Base-by-base conservation (phyloP, 108 stramenopile species). In the Pseudonitzschia pungens region DNA sequence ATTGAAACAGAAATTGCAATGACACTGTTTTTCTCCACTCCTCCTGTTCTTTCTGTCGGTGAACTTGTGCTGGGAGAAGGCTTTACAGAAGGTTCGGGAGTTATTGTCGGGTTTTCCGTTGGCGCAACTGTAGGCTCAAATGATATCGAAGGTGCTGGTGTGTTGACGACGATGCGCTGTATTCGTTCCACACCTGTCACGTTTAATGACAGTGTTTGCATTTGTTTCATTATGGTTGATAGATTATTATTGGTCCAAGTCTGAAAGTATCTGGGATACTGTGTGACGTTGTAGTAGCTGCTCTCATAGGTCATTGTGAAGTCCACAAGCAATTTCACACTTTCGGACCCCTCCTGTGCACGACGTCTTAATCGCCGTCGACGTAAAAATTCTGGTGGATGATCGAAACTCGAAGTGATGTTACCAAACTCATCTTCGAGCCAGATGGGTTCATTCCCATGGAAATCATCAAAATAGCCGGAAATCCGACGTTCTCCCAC, bases 301-400 rank as follows among this genome's bases (percentile, higher is more conserved):
- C 81, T 83, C 40, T 62, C 24, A 65, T 81, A 92, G 0, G 26
- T 53, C 77, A 92, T 85, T 43, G 45, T 84, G 60, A 52, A 86
- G 29, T 70, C 73, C 14, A 85, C 53, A 65, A 27, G 29, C 15
- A 67, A 3, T 21, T 9, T 52, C 2, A 32, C 16, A 64, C 45
- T 20, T 60, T 53, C 40, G 33, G 20, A 21, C 26, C 10, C 54
- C 9, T 11, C 54, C 10, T 55, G 22, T 26, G 9, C 54, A 10
- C 21, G 26, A 2, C 54, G 54, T 26, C 54, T 55, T 2, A 2
- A 2, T 2, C 54, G 54, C 4, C 54, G 54, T 10, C 54, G 54
- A 12, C 2, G 9, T 11, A 55, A 22, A 20, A 44, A 27, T 32
- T 68, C n/a, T 55, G 42, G 7, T 28, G 42, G 57, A 36, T 50